A percentile compares a stretch with the other conserved stretches of the same genome.
Evolutionary conservation across 768 basidiomycete genomes (phyloP).

Genomic region (Cystobasidium tubakii): DNA sequence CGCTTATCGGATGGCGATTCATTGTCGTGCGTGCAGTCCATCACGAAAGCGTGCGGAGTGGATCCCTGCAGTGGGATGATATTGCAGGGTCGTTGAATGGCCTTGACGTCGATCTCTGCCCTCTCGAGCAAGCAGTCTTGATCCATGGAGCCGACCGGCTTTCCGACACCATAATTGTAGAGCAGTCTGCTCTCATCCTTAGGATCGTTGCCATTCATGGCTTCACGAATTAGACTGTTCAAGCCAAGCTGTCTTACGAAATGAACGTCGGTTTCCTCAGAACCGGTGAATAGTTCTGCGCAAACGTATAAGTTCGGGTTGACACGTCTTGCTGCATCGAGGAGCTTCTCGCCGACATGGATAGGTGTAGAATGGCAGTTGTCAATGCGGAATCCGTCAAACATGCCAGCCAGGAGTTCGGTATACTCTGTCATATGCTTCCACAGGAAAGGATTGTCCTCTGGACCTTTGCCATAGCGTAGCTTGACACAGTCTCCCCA

Average conservation of each 20-base stretch:
- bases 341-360: conserved; percentile 87
- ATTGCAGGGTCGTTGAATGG: conserved; percentile 64
- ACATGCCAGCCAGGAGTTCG: conserved; percentile 67
- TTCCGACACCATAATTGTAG: conserved; percentile 83
- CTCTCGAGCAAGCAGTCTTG: conserved; percentile 68
- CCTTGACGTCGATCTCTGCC: conserved; percentile 73
- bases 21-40: conserved; percentile 96
- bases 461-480: conserved; percentile 74
- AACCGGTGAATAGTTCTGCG: conserved; percentile 94
- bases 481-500: conserved; percentile 99
- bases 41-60: conserved; percentile 82
- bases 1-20: conserved; percentile 84
- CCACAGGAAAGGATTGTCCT: conserved; percentile 92
- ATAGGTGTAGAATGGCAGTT: conserved; percentile 97
- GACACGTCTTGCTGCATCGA: conserved; percentile 79
- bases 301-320: conserved; percentile 93
- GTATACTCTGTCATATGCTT: conserved; percentile 80
- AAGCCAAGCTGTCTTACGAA: conserved; percentile 89
- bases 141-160: conserved; percentile 97
- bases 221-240: conserved; percentile 88
- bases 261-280: conserved; percentile 80
- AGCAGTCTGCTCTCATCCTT: conserved; percentile 84
- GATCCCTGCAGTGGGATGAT: conserved; percentile 80
- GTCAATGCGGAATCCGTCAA: conserved; percentile 95
- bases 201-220: conserved; percentile 68